These are phyloP conservation scores for Calocera viscosa DNA, from an alignment of 768 basidiomycete species.

Conservation along the genomic window DNA sequence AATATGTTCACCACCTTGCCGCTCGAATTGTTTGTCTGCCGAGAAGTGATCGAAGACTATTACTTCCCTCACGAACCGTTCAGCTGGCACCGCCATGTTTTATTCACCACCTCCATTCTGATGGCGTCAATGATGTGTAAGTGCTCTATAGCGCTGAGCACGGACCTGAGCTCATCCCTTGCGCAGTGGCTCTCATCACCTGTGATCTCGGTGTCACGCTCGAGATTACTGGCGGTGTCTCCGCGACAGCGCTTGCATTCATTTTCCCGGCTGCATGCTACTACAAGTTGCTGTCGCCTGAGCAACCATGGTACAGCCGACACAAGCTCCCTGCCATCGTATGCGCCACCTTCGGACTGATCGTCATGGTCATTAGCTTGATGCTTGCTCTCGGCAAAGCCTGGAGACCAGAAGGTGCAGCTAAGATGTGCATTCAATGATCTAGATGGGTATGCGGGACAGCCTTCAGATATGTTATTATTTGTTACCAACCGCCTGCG, in stretches of 20 bases:
- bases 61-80: slow-evolving; percentile 86
- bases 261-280: slow-evolving; percentile 86
- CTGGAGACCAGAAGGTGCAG: slow-evolving; percentile 58
- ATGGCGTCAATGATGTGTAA: slow-evolving; percentile 69
- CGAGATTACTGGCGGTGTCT: slow-evolving; percentile 82
- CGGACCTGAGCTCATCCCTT: neutral
- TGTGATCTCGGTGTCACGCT: slow-evolving; percentile 98
- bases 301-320: slow-evolving; percentile 51
- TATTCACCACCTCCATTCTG: slow-evolving; percentile 80
- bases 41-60: slow-evolving; percentile 93
- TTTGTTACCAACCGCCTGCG: slow-evolving; percentile 17
- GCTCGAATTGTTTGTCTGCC: slow-evolving; percentile 89
- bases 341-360: slow-evolving; percentile 60
- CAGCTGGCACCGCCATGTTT: slow-evolving; percentile 68
- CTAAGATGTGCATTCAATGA: slow-evolving; percentile 54
- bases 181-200: slow-evolving; percentile 72
- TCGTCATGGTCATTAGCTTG: slow-evolving; percentile 69
- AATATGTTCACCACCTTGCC: slow-evolving; percentile 99
- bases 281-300: slow-evolving; percentile 52
- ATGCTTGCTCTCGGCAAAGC: slow-evolving; percentile 64
- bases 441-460: neutral
- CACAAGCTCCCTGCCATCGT: slow-evolving; percentile 60
- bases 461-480: neutral
- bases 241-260: slow-evolving; percentile 65
- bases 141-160: slow-evolving; percentile 20